Percentiles rank a stretch among this genome's conserved stretches.
Evolutionary conservation across 805 yeast species (phyloP).

Genomic region (Metschnikowia continentalis): DNA sequence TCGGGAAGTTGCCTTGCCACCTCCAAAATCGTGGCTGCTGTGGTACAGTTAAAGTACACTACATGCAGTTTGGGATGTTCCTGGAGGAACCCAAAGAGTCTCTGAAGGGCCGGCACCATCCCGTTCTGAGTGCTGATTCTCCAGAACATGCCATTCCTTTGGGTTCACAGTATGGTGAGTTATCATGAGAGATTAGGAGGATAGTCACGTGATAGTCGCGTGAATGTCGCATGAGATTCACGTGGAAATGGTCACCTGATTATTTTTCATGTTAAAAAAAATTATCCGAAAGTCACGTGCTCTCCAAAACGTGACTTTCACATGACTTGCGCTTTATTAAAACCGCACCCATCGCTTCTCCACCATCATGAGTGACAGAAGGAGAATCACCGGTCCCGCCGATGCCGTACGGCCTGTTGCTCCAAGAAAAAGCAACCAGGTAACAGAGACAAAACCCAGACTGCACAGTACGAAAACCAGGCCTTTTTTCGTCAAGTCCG

Average conservation of each 20-base stretch:
- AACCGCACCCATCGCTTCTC: background rate
- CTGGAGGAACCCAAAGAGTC: slow-evolving; percentile 7
- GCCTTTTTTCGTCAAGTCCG: slow-evolving; percentile 56
- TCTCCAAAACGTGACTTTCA: background rate
- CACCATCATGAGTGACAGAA: slow-evolving; percentile 55
- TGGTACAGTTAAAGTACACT: slow-evolving; percentile 15
- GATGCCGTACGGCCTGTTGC: slow-evolving; percentile 45
- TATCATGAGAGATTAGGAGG: too few species aligned
- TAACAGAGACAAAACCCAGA: background rate
- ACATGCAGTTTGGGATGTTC: background rate
- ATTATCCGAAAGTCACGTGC: too few species aligned
- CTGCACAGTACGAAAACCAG: slow-evolving; percentile 5
- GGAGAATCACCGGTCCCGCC: slow-evolving; percentile 81
- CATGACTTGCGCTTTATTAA: background rate
- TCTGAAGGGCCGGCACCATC: slow-evolving; percentile 5
- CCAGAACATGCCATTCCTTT: slow-evolving; percentile 3
- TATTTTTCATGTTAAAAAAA: too few species aligned
- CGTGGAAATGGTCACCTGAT: too few species aligned
- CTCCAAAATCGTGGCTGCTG: slow-evolving; percentile 11
- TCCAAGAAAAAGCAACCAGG: slow-evolving; percentile 5
- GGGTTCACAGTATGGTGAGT: too few species aligned
- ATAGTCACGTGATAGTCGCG: background rate
- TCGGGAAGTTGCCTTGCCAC: slow-evolving; percentile 8
- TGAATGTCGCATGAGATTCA: background rate
- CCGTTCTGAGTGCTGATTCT: slow-evolving; percentile 5